Evolutionary conservation across 257 asterid genomes (phyloP).

Genomic region (Plantago ovata): DNA sequence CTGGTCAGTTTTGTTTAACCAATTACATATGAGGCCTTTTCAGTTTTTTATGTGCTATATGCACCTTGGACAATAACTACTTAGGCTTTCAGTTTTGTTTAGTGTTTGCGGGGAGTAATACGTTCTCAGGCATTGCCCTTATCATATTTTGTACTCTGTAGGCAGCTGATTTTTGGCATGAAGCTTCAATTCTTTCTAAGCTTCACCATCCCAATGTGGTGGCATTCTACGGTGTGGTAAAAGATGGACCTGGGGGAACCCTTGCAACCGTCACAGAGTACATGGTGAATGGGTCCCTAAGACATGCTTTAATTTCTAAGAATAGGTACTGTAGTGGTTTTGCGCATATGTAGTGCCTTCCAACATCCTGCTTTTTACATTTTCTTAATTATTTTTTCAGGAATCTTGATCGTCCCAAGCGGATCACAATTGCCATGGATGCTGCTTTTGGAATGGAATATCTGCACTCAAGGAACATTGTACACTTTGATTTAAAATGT

Average conservation of each 20-base stretch:
- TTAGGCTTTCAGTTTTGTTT: not conserved
- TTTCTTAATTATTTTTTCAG: slow-evolving; percentile 31
- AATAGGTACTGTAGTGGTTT: slow-evolving; percentile 50
- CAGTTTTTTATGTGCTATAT: not conserved
- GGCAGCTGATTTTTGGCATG: slow-evolving; percentile 89
- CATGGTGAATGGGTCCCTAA: slow-evolving; percentile 93
- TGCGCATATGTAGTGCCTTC: not conserved
- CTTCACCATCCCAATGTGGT: slow-evolving; percentile 97
- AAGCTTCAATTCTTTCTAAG: slow-evolving; percentile 86
- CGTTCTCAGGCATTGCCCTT: not conserved
- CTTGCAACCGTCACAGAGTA: slow-evolving; percentile 90
- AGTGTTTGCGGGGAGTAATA: not conserved
- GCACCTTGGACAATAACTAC: not conserved
- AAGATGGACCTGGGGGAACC: slow-evolving; percentile 96
- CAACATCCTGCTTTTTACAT: not conserved
- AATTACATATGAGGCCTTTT: slow-evolving; percentile 9
- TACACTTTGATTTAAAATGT: slow-evolving; percentile 89
- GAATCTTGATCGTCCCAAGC: slow-evolving; percentile 93
- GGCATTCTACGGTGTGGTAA: slow-evolving; percentile 94
- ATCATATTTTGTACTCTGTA: slow-evolving; percentile 40
- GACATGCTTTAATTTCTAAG: slow-evolving; percentile 72
- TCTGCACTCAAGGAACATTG: slow-evolving; percentile 88
- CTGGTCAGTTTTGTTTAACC: slow-evolving; percentile 41
- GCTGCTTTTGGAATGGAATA: slow-evolving; percentile 99
- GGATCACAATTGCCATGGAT: slow-evolving; percentile 90